phyloP scores from a whole-genome alignment of 306 rosid genomes.

The Alnus glutinosa region DNA sequence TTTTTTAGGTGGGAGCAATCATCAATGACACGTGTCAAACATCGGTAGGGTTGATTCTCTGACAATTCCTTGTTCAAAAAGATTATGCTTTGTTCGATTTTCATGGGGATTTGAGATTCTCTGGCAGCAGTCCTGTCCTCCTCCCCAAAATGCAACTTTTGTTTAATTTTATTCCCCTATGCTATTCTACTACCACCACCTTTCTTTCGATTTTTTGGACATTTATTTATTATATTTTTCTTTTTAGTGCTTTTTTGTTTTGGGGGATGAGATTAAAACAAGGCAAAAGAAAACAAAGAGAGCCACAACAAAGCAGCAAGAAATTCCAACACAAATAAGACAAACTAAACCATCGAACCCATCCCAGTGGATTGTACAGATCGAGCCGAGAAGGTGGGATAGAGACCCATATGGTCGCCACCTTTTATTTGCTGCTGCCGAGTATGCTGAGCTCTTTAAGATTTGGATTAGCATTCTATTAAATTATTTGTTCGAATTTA shows the following conservation, averaged over 20 bases:
- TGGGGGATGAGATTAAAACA: background rate
- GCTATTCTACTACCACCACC: background rate
- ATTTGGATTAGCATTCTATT: background rate
- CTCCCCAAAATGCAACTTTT: constrained; percentile 27
- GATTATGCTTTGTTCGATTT: constrained; percentile 34
- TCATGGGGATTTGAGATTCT: constrained; percentile 39
- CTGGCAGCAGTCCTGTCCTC: background rate
- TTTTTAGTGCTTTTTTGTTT: background rate
- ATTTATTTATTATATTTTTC: background rate
- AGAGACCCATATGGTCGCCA: background rate
- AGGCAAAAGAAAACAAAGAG: constrained; percentile 6
- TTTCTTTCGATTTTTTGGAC: background rate
- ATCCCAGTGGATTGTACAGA: background rate
- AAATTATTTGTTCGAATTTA: no score
- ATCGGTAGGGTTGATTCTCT: constrained; percentile 27
- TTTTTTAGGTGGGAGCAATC: constrained; percentile 9
- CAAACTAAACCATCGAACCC: background rate
- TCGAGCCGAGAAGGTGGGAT: background rate
- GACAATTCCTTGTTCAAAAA: constrained; percentile 33
- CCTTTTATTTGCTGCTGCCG: background rate
- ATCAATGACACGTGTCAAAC: constrained; percentile 21
- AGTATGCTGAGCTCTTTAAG: background rate
- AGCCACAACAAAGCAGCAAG: background rate
- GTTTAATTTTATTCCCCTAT: constrained; percentile 1
- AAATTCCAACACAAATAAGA: constrained; percentile 8